These are phyloP conservation scores for Poteriospumella lacustris DNA, from an alignment of 108 stramenopile species.

Conservation along the genomic window DNA sequence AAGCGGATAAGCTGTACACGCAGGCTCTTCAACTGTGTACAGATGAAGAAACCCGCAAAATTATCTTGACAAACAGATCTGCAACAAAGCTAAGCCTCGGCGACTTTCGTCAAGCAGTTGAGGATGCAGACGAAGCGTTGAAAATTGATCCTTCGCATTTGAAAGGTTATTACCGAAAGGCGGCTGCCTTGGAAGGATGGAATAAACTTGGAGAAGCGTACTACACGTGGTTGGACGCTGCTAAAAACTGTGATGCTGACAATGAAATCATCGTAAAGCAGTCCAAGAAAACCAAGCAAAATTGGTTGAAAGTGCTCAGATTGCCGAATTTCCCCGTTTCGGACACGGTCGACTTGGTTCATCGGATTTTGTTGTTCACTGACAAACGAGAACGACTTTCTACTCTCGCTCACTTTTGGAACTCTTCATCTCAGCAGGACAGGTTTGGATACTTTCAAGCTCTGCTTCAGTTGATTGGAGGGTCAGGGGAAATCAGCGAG, in stretches of 20 bases:
- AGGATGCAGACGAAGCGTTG: slow-evolving; percentile 20
- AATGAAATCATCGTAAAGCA: neutral
- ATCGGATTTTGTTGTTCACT: neutral
- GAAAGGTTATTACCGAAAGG: slow-evolving; percentile 34
- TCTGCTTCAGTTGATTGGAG: slow-evolving; percentile 17
- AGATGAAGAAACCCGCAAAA: neutral
- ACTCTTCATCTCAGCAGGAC: neutral
- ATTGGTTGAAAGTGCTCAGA: slow-evolving; percentile 9
- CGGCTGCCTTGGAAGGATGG: neutral
- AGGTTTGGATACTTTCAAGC: slow-evolving; percentile 1
- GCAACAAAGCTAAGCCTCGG: neutral
- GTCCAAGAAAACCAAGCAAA: neutral
- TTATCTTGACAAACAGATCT: slow-evolving; percentile 19
- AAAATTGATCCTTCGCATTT: neutral
- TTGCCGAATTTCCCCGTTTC: neutral
- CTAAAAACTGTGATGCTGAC: neutral
- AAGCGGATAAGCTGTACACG: neutral
- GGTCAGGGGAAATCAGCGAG: neutral
- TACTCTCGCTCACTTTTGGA: slow-evolving; percentile 30
- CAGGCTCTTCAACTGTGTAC: neutral
- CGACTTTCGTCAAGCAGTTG: neutral
- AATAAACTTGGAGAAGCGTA: neutral
- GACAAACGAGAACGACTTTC: slow-evolving; percentile 19
- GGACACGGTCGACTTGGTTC: neutral
- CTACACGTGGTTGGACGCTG: neutral